Evolutionary conservation across 345 rosid genomes (phyloP).

Genomic region (Gossypium raimondii): DNA sequence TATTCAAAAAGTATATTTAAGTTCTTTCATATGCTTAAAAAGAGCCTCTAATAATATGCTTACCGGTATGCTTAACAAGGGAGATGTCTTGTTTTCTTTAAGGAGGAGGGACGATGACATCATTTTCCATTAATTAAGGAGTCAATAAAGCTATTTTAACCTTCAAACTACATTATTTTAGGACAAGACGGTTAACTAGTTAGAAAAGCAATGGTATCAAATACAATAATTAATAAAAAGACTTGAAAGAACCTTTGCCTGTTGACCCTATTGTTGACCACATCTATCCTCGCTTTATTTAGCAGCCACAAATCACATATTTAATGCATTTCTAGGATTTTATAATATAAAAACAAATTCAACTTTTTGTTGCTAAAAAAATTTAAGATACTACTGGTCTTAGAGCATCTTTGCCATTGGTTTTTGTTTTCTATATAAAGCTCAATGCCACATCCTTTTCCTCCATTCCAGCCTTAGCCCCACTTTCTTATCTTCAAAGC

Average conservation of each 20-base stretch:
- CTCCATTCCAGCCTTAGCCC: background rate
- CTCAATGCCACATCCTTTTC: background rate
- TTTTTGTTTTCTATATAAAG: background rate
- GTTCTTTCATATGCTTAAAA: too few species aligned
- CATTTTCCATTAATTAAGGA: too few species aligned
- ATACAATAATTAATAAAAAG: background rate
- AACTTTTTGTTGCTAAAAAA: background rate
- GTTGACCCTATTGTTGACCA: background rate
- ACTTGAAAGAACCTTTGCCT: background rate
- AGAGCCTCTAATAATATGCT: too few species aligned
- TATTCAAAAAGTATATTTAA: too few species aligned
- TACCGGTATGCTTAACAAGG: too few species aligned
- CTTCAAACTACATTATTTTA: background rate
- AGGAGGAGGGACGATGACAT: too few species aligned
- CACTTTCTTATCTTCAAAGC: background rate
- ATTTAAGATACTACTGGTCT: background rate
- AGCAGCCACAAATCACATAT: slow-evolving; percentile 4
- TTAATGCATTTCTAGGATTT: background rate
- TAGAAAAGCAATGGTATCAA: background rate
- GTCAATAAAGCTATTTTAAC: background rate
- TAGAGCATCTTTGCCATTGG: background rate
- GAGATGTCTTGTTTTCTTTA: too few species aligned
- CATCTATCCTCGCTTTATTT: background rate
- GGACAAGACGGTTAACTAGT: background rate
- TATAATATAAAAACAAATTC: background rate